A percentile compares a stretch with the other conserved stretches of the same genome.
phyloP scores from a whole-genome alignment of 495 filamentous ascomycete species.

The Penicillium flavigenum region DNA sequence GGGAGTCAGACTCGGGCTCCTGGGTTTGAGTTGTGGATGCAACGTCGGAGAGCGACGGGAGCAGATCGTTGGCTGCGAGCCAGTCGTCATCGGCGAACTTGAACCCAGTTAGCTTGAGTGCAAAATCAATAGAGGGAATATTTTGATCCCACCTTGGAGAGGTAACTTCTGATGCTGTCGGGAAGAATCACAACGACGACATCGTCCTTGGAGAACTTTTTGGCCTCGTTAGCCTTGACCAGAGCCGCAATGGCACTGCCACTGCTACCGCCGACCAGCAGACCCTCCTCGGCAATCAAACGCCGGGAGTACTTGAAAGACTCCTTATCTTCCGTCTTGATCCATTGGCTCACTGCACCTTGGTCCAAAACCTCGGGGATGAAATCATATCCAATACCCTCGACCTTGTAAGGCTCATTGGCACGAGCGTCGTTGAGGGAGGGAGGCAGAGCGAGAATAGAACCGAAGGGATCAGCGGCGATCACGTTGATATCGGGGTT shows the following conservation, averaged over 20 bases:
- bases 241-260: constrained; percentile 89
- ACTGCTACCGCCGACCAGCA: constrained; percentile 91
- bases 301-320: constrained; percentile 86
- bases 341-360: constrained; percentile 84
- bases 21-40: constrained; percentile 43
- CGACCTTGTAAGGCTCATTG: constrained; percentile 92
- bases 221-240: constrained; percentile 73
- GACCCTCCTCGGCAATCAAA: constrained; percentile 90
- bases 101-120: constrained; percentile 5
- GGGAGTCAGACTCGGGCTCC: constrained; percentile 51
- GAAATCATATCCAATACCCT: constrained; percentile 99
- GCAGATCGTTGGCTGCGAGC: constrained; percentile 91
- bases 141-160: constrained; percentile 68
- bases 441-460: constrained; percentile 79
- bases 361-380: constrained; percentile 91
- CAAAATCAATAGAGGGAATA: neutral
- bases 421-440: constrained; percentile 71
- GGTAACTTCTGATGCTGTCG: constrained; percentile 94
- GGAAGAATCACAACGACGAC: constrained; percentile 88
- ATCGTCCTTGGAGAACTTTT: constrained; percentile 70
- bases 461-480: constrained; percentile 88
- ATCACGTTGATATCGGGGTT: constrained; percentile 79
- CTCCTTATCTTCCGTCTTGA: constrained; percentile 93
- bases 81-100: constrained; percentile 96
- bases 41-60: constrained; percentile 58